Evolutionary conservation across 2,329 filamentous ascomycete genomes (phyloP).

Genomic region (Talaromyces sp.): DNA sequence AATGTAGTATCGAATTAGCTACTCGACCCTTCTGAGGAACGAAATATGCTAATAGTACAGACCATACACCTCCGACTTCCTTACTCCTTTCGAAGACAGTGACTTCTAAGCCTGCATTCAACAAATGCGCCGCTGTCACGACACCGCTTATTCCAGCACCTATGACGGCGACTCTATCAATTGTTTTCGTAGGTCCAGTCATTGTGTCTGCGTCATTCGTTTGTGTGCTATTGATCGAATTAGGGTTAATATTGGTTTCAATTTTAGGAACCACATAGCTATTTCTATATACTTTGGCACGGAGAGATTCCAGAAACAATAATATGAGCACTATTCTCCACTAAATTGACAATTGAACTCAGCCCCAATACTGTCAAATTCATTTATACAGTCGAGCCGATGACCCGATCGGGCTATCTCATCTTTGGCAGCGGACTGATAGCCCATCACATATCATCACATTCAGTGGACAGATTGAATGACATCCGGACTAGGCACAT

Average conservation of each 20-base stretch:
- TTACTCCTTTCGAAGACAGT: slow-evolving; percentile 54
- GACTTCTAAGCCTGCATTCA: slow-evolving; percentile 46
- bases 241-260: neutral
- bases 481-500: too few species aligned
- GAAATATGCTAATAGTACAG: slow-evolving; percentile 21
- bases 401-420: neutral
- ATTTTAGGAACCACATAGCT: neutral
- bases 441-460: neutral
- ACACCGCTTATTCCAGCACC: slow-evolving; percentile 53
- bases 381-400: neutral
- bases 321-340: slow-evolving; percentile 1
- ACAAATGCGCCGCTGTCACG: slow-evolving; percentile 47
- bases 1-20: neutral
- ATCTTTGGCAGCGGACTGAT: neutral
- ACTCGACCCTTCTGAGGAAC: neutral
- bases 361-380: neutral
- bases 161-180: slow-evolving; percentile 43
- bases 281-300: neutral
- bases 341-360: neutral
- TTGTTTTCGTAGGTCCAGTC: neutral
- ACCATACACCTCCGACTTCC: slow-evolving; percentile 56
- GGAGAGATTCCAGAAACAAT: neutral
- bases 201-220: neutral
- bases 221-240: neutral
- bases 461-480: too few species aligned